These are phyloP conservation scores for Ephemerocybe angulata DNA, from an alignment of 768 basidiomycete species.

Conservation along the genomic window DNA sequence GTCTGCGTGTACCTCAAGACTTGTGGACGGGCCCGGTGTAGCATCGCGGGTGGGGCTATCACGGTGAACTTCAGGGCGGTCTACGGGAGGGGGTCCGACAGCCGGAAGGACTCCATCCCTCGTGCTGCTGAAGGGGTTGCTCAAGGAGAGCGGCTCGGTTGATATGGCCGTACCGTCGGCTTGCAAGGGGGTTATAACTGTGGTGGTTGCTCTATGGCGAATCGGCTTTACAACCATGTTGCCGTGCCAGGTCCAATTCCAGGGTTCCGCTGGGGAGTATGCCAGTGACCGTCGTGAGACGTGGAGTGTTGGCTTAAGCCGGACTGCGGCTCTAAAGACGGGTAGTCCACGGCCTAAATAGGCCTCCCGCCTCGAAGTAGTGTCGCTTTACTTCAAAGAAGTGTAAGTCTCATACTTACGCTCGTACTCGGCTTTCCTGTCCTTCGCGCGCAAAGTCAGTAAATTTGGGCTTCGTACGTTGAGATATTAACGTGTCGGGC, in stretches of 20 bases:
- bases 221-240: neutral
- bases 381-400: neutral
- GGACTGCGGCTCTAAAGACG: neutral
- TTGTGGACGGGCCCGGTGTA: no score
- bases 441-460: neutral
- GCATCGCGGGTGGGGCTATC: no score
- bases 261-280: neutral
- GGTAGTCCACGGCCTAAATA: neutral
- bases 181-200: neutral
- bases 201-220: neutral
- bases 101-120: no score
- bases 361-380: neutral
- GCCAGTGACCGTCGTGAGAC: neutral
- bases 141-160: neutral
- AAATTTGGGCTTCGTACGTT: conserved; percentile 1
- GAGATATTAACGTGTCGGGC: no score
- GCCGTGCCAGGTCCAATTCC: neutral
- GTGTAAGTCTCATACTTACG: neutral
- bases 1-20: no score
- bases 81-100: no score
- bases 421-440: neutral
- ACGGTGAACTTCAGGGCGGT: no score
- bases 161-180: neutral
- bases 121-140: no score
- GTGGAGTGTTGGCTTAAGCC: neutral